phyloP scores from a whole-genome alignment of 257 asterid species.

The Penstemon davidsonii region DNA sequence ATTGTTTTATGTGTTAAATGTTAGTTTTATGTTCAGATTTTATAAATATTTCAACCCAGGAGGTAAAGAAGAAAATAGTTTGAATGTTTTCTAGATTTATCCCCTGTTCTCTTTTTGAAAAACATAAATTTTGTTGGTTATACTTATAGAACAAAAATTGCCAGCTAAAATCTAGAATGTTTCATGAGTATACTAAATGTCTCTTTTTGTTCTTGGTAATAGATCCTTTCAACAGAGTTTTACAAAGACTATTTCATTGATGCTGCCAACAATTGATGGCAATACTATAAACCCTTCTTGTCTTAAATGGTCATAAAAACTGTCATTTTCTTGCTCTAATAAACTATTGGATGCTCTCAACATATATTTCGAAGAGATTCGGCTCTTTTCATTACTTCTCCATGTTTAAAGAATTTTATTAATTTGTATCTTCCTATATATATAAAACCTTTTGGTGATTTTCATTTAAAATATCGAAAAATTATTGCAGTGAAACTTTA shows the following conservation, averaged over 20 bases:
- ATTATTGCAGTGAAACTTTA: conserved; percentile 6
- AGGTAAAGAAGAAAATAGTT: conserved; percentile 2
- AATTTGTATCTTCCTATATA: background rate
- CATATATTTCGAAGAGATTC: background rate
- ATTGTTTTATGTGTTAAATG: background rate
- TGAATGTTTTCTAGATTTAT: background rate
- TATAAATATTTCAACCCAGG: background rate
- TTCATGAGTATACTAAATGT: background rate
- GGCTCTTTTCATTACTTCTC: conserved; percentile 26
- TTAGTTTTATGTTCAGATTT: background rate
- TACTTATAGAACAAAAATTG: background rate
- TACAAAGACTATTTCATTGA: conserved; percentile 34
- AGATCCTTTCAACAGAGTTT: conserved; percentile 29
- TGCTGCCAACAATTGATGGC: conserved; percentile 30
- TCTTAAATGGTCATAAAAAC: conserved; percentile 20
- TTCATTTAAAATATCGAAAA: background rate
- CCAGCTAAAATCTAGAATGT: conserved; percentile 14
- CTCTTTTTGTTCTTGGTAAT: conserved; percentile 30
- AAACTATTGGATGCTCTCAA: conserved; percentile 20
- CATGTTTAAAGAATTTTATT: conserved; percentile 29
- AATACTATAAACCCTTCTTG: conserved; percentile 1
- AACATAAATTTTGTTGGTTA: background rate
- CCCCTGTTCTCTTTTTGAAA: background rate
- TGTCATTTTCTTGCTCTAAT: conserved; percentile 25
- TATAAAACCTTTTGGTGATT: conserved; percentile 8